phyloP scores from a whole-genome alignment of 495 filamentous ascomycete species.

The Astrothelium subdiscretum region DNA sequence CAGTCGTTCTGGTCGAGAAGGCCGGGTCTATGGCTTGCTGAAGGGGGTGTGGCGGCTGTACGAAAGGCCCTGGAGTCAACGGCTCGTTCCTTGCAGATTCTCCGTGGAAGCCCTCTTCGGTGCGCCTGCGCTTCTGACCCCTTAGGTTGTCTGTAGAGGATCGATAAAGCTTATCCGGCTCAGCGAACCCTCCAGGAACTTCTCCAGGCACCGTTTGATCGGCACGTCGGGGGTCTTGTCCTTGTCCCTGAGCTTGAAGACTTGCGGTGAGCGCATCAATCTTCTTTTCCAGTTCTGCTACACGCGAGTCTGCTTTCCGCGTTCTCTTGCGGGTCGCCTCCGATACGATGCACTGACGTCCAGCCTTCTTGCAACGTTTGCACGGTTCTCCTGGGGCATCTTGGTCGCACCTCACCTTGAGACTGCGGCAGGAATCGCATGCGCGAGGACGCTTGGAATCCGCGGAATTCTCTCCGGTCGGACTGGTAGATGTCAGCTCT shows the following conservation, averaged over 20 bases:
- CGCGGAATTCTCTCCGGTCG: conserved; percentile 21
- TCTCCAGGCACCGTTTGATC: background rate
- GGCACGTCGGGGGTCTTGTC: background rate
- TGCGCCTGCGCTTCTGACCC: conserved; percentile 9
- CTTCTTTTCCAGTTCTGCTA: conserved; percentile 88
- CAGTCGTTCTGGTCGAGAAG: background rate
- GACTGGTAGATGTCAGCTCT: background rate
- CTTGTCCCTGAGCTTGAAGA: conserved; percentile 34
- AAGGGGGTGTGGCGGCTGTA: background rate
- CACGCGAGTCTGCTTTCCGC: conserved; percentile 86
- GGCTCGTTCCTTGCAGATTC: background rate
- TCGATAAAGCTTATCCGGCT: background rate
- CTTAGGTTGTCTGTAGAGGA: background rate
- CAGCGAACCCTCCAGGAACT: background rate
- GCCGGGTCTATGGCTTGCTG: background rate
- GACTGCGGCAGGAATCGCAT: conserved; percentile 78
- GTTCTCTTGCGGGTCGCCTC: conserved; percentile 74
- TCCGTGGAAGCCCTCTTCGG: background rate
- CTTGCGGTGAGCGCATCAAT: conserved; percentile 80
- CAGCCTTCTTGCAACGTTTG: conserved; percentile 76
- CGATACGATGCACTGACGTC: conserved; percentile 68
- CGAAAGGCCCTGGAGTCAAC: background rate
- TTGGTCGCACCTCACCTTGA: conserved; percentile 86
- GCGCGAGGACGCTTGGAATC: conserved; percentile 66
- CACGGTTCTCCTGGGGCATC: conserved; percentile 60